Conservation (phyloP, 805 yeast species). For the Saccharomycopsis guyanensis region DNA sequence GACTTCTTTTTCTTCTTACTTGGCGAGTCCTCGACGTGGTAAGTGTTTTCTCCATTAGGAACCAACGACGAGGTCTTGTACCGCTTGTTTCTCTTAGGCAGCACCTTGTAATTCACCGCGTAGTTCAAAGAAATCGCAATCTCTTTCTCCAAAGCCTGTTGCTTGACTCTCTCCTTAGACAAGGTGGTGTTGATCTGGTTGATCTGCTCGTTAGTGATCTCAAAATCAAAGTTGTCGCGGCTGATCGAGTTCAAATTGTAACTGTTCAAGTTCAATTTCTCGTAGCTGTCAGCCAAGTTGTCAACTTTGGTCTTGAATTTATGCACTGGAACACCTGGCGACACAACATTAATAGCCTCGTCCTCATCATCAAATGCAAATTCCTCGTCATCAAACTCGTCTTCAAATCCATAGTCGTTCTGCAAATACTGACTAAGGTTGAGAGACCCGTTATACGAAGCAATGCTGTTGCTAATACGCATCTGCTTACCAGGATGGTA, state of each 20-base stretch:
- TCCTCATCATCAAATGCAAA: constrained; percentile 16
- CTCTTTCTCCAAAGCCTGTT: constrained; percentile 7
- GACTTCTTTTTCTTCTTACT: constrained; percentile 5
- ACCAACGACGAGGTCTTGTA: constrained; percentile 17
- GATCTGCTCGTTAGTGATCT: background rate
- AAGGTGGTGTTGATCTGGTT: background rate
- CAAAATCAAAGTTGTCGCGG: constrained; percentile 15
- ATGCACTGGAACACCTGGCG: constrained; percentile 20
- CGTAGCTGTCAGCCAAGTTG: constrained; percentile 16
- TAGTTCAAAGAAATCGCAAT: constrained; percentile 11
- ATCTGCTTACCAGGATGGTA: constrained; percentile 8
- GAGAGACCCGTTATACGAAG: constrained; percentile 18
- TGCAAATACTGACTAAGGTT: constrained; percentile 17
- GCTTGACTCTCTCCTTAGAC: constrained; percentile 4
- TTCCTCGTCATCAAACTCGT: constrained; percentile 14
- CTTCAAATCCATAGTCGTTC: constrained; percentile 7
- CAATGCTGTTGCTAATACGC: constrained; percentile 18
- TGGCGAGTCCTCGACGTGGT: constrained; percentile 9
- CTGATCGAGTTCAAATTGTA: background rate
- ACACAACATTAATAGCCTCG: constrained; percentile 20
- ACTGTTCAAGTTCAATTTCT: constrained; percentile 8
- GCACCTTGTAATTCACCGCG: constrained; percentile 16
- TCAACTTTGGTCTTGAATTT: constrained; percentile 7
- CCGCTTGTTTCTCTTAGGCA: constrained; percentile 20
- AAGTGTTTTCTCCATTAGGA: constrained; percentile 5